Evolutionary conservation across 495 filamentous ascomycete species (phyloP).

Genomic region (Podospora australis): DNA sequence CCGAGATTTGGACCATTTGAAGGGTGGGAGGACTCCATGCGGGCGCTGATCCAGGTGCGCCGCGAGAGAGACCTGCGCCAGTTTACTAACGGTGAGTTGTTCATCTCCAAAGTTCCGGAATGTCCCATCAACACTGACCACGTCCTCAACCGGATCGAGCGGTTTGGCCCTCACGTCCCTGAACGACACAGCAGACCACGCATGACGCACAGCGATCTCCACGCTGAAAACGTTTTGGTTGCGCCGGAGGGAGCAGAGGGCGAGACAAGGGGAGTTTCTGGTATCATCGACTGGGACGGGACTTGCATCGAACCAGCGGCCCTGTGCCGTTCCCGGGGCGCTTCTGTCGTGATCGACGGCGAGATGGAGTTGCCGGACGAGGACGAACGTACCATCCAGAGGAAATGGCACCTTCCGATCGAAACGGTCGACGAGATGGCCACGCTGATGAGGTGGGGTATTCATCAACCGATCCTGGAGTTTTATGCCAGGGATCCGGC

Average conservation of each 20-base stretch:
- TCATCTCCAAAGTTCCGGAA: background rate
- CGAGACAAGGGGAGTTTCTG: background rate
- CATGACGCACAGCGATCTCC: constrained; percentile 1
- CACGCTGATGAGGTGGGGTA: no score
- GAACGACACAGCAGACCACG: no score
- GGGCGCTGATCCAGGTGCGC: background rate
- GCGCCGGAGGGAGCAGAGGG: background rate
- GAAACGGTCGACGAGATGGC: no score
- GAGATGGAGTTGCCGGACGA: no score
- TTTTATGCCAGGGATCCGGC: no score
- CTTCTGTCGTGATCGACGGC: no score
- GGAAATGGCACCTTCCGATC: no score
- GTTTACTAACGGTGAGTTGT: background rate
- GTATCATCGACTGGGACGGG: constrained; percentile 5
- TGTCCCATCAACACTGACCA: background rate
- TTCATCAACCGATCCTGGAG: no score
- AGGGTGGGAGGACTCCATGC: background rate
- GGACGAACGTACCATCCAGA: no score
- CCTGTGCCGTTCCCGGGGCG: background rate
- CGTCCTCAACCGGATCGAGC: background rate
- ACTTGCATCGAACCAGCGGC: background rate
- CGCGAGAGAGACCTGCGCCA: background rate
- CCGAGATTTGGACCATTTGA: background rate
- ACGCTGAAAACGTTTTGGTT: background rate
- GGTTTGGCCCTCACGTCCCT: background rate